These are phyloP conservation scores for Coemansia sp. DNA, from an alignment of 192 early-diverging fungal species.

Conservation along the genomic window DNA sequence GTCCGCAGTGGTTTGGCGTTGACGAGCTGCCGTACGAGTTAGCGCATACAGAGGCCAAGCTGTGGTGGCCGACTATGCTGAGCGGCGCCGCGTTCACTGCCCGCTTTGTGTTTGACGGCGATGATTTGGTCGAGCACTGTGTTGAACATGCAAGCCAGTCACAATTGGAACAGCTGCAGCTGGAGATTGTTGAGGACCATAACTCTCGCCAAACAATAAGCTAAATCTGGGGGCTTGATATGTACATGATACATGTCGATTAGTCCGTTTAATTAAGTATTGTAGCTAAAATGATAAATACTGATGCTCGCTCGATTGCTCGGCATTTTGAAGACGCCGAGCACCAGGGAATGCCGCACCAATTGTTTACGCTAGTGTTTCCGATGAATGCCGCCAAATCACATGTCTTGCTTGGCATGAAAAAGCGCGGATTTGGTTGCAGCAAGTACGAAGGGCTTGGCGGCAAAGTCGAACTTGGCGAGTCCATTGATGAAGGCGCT, in stretches of 20 bases:
- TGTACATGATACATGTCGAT: too few species aligned
- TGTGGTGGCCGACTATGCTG: conserved; percentile 50
- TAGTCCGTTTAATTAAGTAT: background rate
- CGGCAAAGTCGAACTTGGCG: conserved; percentile 71
- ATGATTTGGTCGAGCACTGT: conserved; percentile 9
- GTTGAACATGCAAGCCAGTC: conserved; percentile 9
- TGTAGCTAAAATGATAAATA: background rate
- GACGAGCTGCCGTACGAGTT: conserved; percentile 59
- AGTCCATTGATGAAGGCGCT: conserved; percentile 63
- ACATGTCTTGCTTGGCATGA: conserved; percentile 70
- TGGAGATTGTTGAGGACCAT: background rate
- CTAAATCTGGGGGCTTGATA: background rate
- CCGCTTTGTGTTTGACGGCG: conserved; percentile 24
- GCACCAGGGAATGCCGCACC: conserved; percentile 22
- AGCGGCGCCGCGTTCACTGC: conserved; percentile 23
- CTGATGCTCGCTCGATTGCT: conserved; percentile 32
- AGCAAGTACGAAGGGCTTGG: conserved; percentile 75
- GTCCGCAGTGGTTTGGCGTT: conserved; percentile 65
- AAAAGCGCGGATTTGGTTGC: conserved; percentile 78
- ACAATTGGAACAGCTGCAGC: conserved; percentile 3
- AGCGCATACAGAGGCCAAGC: conserved; percentile 49
- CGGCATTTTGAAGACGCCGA: conserved; percentile 31
- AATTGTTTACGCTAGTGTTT: conserved; percentile 46
- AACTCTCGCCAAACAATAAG: conserved; percentile 1
- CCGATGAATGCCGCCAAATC: conserved; percentile 12